These are phyloP conservation scores for Globisporangium acanthophoron DNA, from an alignment of 352 stramenopile genomes.

Conservation along the genomic window DNA sequence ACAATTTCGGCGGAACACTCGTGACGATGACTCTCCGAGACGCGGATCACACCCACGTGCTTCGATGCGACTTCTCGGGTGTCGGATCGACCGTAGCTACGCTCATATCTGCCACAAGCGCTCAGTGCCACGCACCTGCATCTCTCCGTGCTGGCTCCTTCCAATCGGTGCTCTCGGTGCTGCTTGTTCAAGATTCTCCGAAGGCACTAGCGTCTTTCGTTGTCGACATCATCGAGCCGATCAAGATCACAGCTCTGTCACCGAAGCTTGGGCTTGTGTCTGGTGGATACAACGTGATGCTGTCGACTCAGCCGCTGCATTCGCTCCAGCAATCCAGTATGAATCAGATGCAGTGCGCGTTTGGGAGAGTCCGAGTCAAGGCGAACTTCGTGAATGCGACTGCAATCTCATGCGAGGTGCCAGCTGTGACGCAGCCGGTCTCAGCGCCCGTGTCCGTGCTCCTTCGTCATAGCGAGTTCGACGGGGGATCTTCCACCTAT, in stretches of 20 bases:
- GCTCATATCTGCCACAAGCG: conserved; percentile 6
- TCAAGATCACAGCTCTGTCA: conserved; percentile 1
- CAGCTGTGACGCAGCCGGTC: conserved; percentile 14
- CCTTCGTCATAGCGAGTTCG: not conserved
- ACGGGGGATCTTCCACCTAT: not conserved
- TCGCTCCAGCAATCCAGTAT: not conserved
- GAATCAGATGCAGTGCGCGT: conserved; percentile 20
- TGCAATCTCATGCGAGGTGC: conserved; percentile 21
- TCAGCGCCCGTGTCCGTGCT: conserved; percentile 19
- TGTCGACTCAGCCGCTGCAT: not conserved
- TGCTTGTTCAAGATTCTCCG: not conserved
- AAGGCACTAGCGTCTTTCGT: conserved; percentile 5
- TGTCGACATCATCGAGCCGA: conserved; percentile 4
- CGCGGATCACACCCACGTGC: conserved; percentile 3
- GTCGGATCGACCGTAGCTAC: conserved; percentile 7
- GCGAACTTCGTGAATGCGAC: conserved; percentile 9
- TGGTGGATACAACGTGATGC: conserved; percentile 6
- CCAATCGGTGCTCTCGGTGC: conserved; percentile 2
- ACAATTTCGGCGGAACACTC: conserved; percentile 14
- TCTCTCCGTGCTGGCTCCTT: conserved; percentile 7
- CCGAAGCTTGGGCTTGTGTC: conserved; percentile 10
- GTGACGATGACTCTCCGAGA: conserved; percentile 17
- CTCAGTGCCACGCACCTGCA: conserved; percentile 7
- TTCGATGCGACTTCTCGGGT: conserved; percentile 10
- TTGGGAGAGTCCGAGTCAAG: conserved; percentile 16